Evolutionary conservation across 306 rosid genomes (phyloP), one percentile per base, ranked within the genome.

Genomic region (Vigna hirtella): DNA sequence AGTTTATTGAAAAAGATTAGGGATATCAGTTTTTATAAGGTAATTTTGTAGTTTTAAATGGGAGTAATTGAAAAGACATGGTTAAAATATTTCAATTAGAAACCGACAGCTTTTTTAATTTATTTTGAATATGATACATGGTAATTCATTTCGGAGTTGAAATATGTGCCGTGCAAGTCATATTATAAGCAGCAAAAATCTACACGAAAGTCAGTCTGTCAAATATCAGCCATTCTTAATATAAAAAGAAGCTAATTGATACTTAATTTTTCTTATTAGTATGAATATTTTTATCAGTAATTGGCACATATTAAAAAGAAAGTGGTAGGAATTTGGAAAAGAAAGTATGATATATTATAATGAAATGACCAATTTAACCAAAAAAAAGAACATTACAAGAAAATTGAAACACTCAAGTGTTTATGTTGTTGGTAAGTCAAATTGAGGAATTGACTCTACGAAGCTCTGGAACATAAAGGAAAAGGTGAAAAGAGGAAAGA

Each of bases 111-210:
- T 2, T n/a, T 28, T 52, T 2, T 0, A 66, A 13, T 48, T 70
- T 59, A 43, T 61, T 30, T 64, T 59, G 62, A 40, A 16, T 32
- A 66, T 16, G 28, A 17, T 34, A n/a, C 24, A 20, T 45, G 52
- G 72, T 14, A 59, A 14, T 65, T 48, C 14, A 40, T 40, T 24
- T 47, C 13, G 11, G 4, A 57, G 20, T 40, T 73, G 28, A 66
- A 79, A 63, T 53, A 43, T 74, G 75, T 80, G 50, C 38, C 79
- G 79, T 80, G 84, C 57, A 73, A 80, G 83, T 26, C 49, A 52
- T 20, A 64, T 6, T 51, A 66, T 15, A 30, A 53, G 59, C 72
- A 51, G 42, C 50, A 63, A 73, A 57, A 64, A 52, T 30, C 20
- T 80, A 16, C 57, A 73, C 70, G 84, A 38, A 80, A 80, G 43